Evolutionary conservation across 2,329 filamentous ascomycete genomes (phyloP).

Genomic region (Arthrobotrys megalospora): DNA sequence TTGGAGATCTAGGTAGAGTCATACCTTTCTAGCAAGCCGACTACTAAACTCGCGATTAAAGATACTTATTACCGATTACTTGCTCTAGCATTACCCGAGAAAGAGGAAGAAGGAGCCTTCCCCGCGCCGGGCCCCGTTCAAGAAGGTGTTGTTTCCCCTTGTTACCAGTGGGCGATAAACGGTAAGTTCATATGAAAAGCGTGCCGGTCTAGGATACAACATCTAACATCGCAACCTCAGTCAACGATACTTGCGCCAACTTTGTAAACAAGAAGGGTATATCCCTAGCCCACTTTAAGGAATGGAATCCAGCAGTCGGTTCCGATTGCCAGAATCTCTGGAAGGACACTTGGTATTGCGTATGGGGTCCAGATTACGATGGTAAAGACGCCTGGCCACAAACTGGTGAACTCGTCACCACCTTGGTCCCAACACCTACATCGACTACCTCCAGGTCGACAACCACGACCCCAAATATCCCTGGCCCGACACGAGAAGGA

Average conservation of each 20-base stretch:
- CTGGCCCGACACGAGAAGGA: conserved; percentile 46
- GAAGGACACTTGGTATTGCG: conserved; percentile 40
- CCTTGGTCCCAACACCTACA: conserved; percentile 31
- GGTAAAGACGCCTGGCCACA: conserved; percentile 29
- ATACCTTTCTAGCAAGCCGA: conserved; percentile 1
- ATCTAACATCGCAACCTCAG: conserved; percentile 40
- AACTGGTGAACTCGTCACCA: conserved; percentile 19
- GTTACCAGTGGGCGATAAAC: conserved; percentile 32
- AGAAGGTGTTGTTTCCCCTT: conserved; percentile 42
- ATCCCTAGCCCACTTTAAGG: conserved; percentile 47
- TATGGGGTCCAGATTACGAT: conserved; percentile 41
- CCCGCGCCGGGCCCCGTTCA: conserved; percentile 36
- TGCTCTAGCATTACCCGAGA: conserved; percentile 34
- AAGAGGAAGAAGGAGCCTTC: conserved; percentile 30
- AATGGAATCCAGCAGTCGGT: conserved; percentile 55
- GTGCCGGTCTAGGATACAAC: conserved; percentile 10
- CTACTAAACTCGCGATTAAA: not conserved
- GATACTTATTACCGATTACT: conserved; percentile 31
- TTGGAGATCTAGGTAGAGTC: conserved; percentile 44
- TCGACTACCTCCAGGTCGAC: conserved; percentile 34
- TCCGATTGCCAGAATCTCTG: conserved; percentile 49
- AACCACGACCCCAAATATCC: conserved; percentile 37
- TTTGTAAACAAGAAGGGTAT: conserved; percentile 41
- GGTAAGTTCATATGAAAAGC: conserved; percentile 21
- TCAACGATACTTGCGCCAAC: conserved; percentile 43